Base-by-base conservation (phyloP, 1,284 basidiomycete genomes). In the Cutaneotrichosporon mucoides region DNA sequence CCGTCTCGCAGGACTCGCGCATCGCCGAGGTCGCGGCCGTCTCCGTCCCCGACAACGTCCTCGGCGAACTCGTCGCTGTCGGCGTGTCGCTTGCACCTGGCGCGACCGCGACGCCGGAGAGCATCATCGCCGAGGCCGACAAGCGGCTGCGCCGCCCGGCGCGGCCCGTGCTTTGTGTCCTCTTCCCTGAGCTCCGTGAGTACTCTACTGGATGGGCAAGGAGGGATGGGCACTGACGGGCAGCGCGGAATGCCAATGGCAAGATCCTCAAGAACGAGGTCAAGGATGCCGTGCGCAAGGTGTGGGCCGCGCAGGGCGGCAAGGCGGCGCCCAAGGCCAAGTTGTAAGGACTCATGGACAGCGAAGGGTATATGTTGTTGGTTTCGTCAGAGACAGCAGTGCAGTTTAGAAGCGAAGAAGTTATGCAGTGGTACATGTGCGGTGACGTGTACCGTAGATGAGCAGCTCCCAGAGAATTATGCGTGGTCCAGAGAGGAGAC, bases 1-100 rank as follows among this genome's bases (percentile, higher is more conserved):
- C 68, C 34, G 48, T 76, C 12, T 70, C 68, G 41, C 63, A 69
- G 37, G 66, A 73, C 52, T 52, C 62, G 13, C 60, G 66, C 37
- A 64, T 76, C 3, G 60, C 63, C 3, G 71, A 72, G 58, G 71
- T 63, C 7, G 70, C 68, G 1, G 75, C 72, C 7, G 63, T 76
- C 0, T 64, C 73, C 3, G 65, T 76, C 2, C 75, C 75, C 0
- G 68, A 73, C 53, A 40, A 51, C 10, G 56, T 69, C 12, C 60
- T 76, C 2, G 75, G 75, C 42, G 75, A 76, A 59, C 63, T 66
- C 13, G 73, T 76, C 16, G 73, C 72, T 1, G 66, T 68, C 0
- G 64, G 70, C 13, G 69, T 76, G 5, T 56, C 60, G 9, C 68
- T 76, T 5, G 66, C 68, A 0, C 53, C 60, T 1, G 63, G 63